Evolutionary conservation across 106 monocot genomes (phyloP).

Genomic region (Allium fistulosum): DNA sequence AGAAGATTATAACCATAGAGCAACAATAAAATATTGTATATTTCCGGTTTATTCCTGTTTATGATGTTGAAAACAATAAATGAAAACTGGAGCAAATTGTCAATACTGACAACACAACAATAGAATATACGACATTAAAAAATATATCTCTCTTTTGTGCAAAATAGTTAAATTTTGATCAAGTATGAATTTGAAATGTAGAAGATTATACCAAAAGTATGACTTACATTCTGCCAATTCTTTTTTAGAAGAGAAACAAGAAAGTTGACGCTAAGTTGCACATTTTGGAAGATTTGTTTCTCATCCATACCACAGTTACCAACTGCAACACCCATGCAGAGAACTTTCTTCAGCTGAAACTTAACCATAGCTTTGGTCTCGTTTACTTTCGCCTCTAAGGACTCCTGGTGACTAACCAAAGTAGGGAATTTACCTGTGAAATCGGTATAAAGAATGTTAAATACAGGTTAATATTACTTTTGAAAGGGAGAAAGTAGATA

Average conservation of each 20-base stretch:
- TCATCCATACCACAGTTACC: conserved; percentile 81
- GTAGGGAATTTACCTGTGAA: conserved; percentile 58
- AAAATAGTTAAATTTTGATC: no score
- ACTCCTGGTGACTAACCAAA: conserved; percentile 59
- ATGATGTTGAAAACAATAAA: no score
- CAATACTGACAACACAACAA: not conserved
- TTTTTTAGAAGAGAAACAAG: conserved; percentile 82
- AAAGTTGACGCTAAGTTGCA: conserved; percentile 77
- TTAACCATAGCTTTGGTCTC: conserved; percentile 79
- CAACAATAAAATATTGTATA: no score
- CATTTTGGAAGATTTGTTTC: conserved; percentile 78
- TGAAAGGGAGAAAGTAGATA: no score
- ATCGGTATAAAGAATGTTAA: no score
- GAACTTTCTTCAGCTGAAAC: conserved; percentile 82
- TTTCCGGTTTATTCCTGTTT: no score
- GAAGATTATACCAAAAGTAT: no score
- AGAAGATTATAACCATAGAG: no score
- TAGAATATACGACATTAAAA: not conserved
- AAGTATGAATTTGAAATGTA: no score
- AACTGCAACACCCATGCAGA: conserved; percentile 87
- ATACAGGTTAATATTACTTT: no score
- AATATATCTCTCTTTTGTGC: not conserved
- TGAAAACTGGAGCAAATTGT: no score
- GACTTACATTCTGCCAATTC: conserved; percentile 82
- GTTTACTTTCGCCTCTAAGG: conserved; percentile 69